These are phyloP conservation scores for Aspergillus incahuasiensis DNA, from an alignment of 495 filamentous ascomycete genomes.

Conservation along the genomic window DNA sequence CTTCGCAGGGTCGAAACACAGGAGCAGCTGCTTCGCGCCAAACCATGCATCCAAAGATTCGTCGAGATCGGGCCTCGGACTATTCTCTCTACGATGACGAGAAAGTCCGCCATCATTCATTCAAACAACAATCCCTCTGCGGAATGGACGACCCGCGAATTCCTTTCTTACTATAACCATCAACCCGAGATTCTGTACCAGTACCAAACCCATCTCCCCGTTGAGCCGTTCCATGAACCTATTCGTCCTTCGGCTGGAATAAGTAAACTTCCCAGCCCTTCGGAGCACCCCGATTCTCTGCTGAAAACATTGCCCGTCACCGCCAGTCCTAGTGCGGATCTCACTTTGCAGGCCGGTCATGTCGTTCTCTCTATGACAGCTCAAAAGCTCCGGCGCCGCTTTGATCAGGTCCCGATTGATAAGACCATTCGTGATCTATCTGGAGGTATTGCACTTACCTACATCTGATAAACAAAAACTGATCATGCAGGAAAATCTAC, in stretches of 20 bases:
- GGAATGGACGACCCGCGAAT: conserved; percentile 7
- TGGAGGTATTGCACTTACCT: conserved; percentile 12
- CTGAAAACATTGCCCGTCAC: not conserved
- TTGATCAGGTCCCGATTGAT: conserved; percentile 18
- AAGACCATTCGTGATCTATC: conserved; percentile 24
- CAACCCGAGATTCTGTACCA: conserved; percentile 12
- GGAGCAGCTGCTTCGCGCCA: conserved; percentile 50
- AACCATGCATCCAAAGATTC: conserved; percentile 83
- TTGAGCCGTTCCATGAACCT: not conserved
- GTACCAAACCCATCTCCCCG: not conserved
- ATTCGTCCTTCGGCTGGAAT: not conserved
- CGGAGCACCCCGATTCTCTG: not conserved
- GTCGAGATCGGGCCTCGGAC: conserved; percentile 96
- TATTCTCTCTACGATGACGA: conserved; percentile 95
- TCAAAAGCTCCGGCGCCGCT: conserved; percentile 21
- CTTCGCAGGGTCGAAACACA: conserved; percentile 91
- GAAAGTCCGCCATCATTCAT: conserved; percentile 85
- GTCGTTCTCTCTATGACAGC: conserved; percentile 19
- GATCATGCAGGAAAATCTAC: conserved; percentile 76
- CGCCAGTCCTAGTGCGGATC: conserved; percentile 7
- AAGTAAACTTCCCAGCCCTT: not conserved
- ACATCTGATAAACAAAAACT: not conserved
- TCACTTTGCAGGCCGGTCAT: conserved; percentile 15
- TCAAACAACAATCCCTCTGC: conserved; percentile 73
- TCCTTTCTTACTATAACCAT: conserved; percentile 18